These are phyloP conservation scores for Chlamydomonas eustigma DNA, from an alignment of 139 green algal genomes.

Conservation along the genomic window DNA sequence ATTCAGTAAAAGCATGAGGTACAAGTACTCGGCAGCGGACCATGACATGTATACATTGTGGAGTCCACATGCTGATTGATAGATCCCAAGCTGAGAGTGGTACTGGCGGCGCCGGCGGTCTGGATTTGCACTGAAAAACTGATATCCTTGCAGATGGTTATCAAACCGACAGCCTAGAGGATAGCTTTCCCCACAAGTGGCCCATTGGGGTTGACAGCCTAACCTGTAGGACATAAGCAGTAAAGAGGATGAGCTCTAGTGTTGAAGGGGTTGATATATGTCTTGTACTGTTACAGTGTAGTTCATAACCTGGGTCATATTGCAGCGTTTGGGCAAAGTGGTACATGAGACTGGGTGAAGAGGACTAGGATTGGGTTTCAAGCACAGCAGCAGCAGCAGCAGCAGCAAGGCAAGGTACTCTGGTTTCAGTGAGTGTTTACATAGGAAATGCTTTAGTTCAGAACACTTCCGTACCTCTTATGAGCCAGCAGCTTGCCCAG, in stretches of 20 bases:
- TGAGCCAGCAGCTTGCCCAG: slow-evolving; percentile 47
- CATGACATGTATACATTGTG: slow-evolving; percentile 61
- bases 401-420: too few species aligned
- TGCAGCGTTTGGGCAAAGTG: not conserved
- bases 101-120: slow-evolving; percentile 75
- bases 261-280: too few species aligned
- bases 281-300: too few species aligned
- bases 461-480: slow-evolving; percentile 37
- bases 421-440: too few species aligned
- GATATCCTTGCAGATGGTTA: slow-evolving; percentile 40
- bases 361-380: too few species aligned
- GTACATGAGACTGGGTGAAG: too few species aligned
- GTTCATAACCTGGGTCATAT: too few species aligned
- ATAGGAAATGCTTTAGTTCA: too few species aligned
- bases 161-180: slow-evolving; percentile 81
- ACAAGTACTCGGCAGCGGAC: slow-evolving; percentile 79
- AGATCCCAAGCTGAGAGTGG: slow-evolving; percentile 41
- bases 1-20: slow-evolving; percentile 57
- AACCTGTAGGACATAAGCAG: slow-evolving; percentile 37
- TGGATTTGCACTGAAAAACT: slow-evolving; percentile 71
- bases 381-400: too few species aligned
- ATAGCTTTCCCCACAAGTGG: slow-evolving; percentile 78
- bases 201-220: slow-evolving; percentile 78
- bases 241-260: not conserved
- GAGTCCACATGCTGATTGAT: slow-evolving; percentile 38